Evolutionary conservation across 352 stramenopile genomes (phyloP).

Genomic region (Phytopythium sindhum): DNA sequence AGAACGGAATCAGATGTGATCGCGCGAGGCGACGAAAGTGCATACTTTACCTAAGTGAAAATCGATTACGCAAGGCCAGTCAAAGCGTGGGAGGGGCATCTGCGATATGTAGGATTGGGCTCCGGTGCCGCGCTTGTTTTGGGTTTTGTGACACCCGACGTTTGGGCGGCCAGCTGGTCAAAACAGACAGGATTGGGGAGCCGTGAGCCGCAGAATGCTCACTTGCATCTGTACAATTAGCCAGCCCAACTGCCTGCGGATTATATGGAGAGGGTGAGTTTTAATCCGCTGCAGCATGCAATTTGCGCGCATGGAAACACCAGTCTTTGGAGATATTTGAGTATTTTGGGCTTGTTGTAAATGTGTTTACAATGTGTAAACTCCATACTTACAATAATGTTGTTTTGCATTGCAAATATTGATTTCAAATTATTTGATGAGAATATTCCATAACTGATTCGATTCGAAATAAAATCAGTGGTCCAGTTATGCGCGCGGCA

Average conservation of each 20-base stretch:
- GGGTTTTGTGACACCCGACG: background rate
- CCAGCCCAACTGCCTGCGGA: background rate
- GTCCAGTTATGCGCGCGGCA: too few species aligned
- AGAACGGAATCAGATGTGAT: background rate
- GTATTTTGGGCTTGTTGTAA: too few species aligned
- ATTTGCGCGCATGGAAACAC: background rate
- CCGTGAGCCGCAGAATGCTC: background rate
- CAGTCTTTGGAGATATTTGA: too few species aligned
- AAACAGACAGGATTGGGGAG: background rate
- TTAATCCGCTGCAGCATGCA: background rate
- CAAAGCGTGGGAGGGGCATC: conserved; percentile 2
- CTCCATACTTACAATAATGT: too few species aligned
- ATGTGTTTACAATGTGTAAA: too few species aligned
- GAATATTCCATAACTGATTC: too few species aligned
- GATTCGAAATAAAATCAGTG: too few species aligned
- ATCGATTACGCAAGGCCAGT: background rate
- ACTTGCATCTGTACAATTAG: too few species aligned
- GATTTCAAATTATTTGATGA: too few species aligned
- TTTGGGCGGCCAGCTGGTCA: background rate
- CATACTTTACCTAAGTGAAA: background rate
- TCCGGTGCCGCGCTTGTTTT: background rate
- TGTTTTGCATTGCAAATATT: too few species aligned
- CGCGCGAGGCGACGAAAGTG: background rate
- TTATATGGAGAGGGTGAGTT: background rate
- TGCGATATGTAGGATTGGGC: background rate